Evolutionary conservation across 2,329 filamentous ascomycete species (phyloP), one percentile per base, ranked within the genome.

Genomic region (Fusarium proliferatum): DNA sequence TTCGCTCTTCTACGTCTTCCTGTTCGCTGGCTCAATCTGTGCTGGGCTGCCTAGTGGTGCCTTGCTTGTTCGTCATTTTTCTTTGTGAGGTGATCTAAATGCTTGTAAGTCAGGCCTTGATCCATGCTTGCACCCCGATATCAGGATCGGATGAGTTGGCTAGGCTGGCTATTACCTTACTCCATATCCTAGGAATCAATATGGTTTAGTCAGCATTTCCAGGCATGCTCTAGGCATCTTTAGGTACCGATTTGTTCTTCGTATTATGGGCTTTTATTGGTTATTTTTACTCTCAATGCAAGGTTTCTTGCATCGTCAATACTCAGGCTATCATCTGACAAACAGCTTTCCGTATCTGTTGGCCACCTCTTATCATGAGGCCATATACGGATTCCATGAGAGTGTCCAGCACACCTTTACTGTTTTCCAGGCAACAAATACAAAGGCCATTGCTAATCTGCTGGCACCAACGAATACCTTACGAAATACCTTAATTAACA

Each of bases 181-280:
- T 33, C 28, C 30, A 21, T 26, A 49, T 52, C 62, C 33, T 43
- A 49, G 64, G 41, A 56, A 49, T 69, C 51, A 34, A 46, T 19
- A 62, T n/a, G 36, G 30, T 48, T 74, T 74, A 74, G 68, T 72
- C 63, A 72, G 71, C 71, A 33, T 28, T 33, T 15, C 26, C 43
- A 65, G 41, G 38, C 51, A 52, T 34, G 36, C 26, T 41, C 70
- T 28, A 67, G 71, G 56, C 57, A 65, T 43, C 56, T 53, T 73
- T 43, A 72, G 71, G 67, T 73, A 64, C 46, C 58, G 67, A 74
- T 60, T 30, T 45, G 26, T 61, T 30, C 23, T 43, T 10, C 21
- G 12, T 42, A 41, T 36, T 9, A 46, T 23, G 19, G 60, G 23
- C n/a, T 65, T 39, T 59, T 52, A 68, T 73, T 72, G 49, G 70